Base-by-base conservation (phyloP, 495 filamentous ascomycete genomes). In the Penicillium turbatum region DNA sequence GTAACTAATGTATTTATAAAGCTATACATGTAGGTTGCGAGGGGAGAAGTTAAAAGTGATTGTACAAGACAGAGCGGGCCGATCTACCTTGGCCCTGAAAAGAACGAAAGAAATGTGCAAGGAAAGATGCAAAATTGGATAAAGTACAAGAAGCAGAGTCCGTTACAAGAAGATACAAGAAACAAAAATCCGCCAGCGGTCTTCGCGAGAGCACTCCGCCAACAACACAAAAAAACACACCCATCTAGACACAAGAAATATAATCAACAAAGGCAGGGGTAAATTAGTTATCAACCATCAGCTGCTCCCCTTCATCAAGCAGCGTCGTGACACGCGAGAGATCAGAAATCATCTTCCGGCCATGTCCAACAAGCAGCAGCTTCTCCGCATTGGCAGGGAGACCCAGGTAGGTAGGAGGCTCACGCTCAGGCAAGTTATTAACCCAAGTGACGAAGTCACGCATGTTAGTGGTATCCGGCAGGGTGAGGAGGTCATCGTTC, bases 301-400 rank as follows among this genome's bases (percentile, higher is more conserved):
- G 72, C 71, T 90, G 87, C 79, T 98, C 95, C 6, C 89, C 90
- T 66, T 98, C 95, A 71, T 97, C 92, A 62, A 98, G 68, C 71
- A 96, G 75, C 54, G 84, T 85, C 53, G 87, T 87, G 40, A 98
- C 85, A 62, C 85, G 86, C 57, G 82, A 83, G 66, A 97, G 59
- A 73, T 97, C 92, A 55, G 79, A 79, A 58, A 97, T 86, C 83
- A 96, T 83, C 63, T 86, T 88, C 57, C 79, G 80, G 36, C 92
- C 93, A 65, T 96, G 86, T 12, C 89, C 92, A 31, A 97, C 89
- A 38, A 99, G 71, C 62, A 99, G 69, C 67, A 99, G 63, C 73
- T 97, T 97, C 82, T 99, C 93, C 42, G 93, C 95, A 65, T 97
- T 96, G 19, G 91, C 89, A 34, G 93, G 95, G 53, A 99, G 70